phyloP scores from a whole-genome alignment of 352 stramenopile species.

The Phytophthora syringae region DNA sequence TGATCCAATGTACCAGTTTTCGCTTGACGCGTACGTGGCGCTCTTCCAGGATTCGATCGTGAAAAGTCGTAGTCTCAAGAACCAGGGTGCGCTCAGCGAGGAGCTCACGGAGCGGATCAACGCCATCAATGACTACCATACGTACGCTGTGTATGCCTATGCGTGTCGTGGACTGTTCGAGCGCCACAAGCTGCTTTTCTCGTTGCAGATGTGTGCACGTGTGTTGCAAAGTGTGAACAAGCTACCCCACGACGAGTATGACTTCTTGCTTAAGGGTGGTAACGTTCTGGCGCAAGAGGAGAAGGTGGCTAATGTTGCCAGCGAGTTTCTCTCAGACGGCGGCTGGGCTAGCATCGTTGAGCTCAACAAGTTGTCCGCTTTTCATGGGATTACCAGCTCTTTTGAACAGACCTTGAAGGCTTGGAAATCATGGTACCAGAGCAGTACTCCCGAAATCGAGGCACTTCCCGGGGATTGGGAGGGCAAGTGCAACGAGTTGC shows the following conservation, averaged over 20 bases:
- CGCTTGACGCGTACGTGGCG: slow-evolving; percentile 94
- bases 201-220: slow-evolving; percentile 93
- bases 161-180: slow-evolving; percentile 96
- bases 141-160: slow-evolving; percentile 95
- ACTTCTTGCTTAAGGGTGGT: slow-evolving; percentile 94
- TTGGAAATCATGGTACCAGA: slow-evolving; percentile 89
- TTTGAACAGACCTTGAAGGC: slow-evolving; percentile 90
- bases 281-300: slow-evolving; percentile 69
- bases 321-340: slow-evolving; percentile 86
- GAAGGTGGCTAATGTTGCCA: slow-evolving; percentile 82
- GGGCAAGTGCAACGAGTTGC: slow-evolving; percentile 92
- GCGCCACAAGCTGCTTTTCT: slow-evolving; percentile 96
- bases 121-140: slow-evolving; percentile 96
- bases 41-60: slow-evolving; percentile 96
- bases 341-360: slow-evolving; percentile 93
- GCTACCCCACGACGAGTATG: slow-evolving; percentile 92
- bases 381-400: slow-evolving; percentile 89
- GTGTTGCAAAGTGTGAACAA: slow-evolving; percentile 93
- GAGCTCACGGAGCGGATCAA: slow-evolving; percentile 89
- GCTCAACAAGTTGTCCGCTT: slow-evolving; percentile 89
- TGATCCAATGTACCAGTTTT: slow-evolving; percentile 98
- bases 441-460: slow-evolving; percentile 90
- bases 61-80: slow-evolving; percentile 83
- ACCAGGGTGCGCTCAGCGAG: slow-evolving; percentile 79
- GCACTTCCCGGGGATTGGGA: slow-evolving; percentile 93